Base-by-base conservation (phyloP, 2,329 filamentous ascomycete genomes). In the Sporothrix euskadiensis region DNA sequence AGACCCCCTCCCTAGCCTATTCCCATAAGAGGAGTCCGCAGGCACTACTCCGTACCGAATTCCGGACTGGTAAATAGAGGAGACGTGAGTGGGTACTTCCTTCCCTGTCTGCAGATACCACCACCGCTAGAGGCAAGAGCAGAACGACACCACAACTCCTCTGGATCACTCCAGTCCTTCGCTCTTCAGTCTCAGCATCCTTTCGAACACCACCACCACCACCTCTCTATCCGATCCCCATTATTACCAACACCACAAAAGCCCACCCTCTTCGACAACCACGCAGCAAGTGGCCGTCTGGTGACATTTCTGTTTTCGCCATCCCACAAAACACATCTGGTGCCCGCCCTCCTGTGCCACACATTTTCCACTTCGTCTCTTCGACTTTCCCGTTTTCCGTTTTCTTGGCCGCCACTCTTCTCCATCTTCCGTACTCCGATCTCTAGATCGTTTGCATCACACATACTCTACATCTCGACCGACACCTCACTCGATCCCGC, bases 21-120 rank as follows among this genome's bases (percentile, higher is more conserved):
- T 47, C 56, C 69, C 39, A 52, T 32, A 59, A 52, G 4, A 70
- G 49, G 32, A 57, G 35, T n/a, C 47, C 47, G 59, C 71, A 66
- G 49, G 47, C 71, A 41, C 41, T 63, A 26, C 26, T 26, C 26
- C 26, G 26, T 26, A 39, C 71, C 61, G 52, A 73, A 69, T 32
- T 61, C 63, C 71, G 9, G 41, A 14, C 71, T 73, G 54, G 65
- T 56, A 44, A 69, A 68, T 73, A 63, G 54, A 70, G 26, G 65
- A 69, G 56, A 41, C 65, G n/a, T 57, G 32, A 65, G 71, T 73
- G 71, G 71, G 63, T 30, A 57, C 71, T 47, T 57, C 56, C 61
- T 54, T 32, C 41, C 66, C 65, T 69, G 47, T 69, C 26, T 49
- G 35, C 54, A 63, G 57, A 56, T 59, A 65, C 71, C 71, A 69